A percentile compares a stretch with the other conserved stretches of the same genome.
phyloP scores from a whole-genome alignment of 352 stramenopile species.

The Pythium angustatum region DNA sequence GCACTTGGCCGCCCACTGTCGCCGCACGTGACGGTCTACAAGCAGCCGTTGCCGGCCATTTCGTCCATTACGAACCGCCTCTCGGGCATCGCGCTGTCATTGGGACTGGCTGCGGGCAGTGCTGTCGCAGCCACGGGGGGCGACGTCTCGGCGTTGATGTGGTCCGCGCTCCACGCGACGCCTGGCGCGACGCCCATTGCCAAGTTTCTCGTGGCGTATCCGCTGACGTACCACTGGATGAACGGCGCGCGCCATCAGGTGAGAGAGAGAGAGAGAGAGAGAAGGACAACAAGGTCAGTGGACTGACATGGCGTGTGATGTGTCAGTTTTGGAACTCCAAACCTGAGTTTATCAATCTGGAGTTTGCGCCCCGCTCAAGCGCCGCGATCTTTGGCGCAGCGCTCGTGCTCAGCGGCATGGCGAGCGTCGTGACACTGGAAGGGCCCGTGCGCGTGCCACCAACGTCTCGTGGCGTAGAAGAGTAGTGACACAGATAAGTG shows the following conservation, averaged over 20 bases:
- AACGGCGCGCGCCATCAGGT: conserved; percentile 86
- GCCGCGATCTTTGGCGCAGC: conserved; percentile 56
- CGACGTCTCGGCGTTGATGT: conserved; percentile 80
- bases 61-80: conserved; percentile 95
- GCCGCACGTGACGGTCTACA: conserved; percentile 97
- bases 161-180: conserved; percentile 68
- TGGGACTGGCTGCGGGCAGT: conserved; percentile 76
- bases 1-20: conserved; percentile 91
- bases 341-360: conserved; percentile 86
- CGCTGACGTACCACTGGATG: conserved; percentile 93
- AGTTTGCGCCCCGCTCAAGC: conserved; percentile 44
- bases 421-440: conserved; percentile 15
- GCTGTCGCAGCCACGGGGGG: conserved; percentile 73
- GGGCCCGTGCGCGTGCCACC: conserved; percentile 6
- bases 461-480: too few species aligned
- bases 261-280: conserved; percentile 6
- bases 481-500: too few species aligned
- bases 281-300: too few species aligned
- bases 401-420: conserved; percentile 36
- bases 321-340: conserved; percentile 86
- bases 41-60: conserved; percentile 92
- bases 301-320: neutral
- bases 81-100: conserved; percentile 83
- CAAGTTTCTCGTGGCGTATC: conserved; percentile 95
- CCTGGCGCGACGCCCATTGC: conserved; percentile 71